phyloP scores from a whole-genome alignment of 768 basidiomycete species.

The Mycena rebaudengoi region DNA sequence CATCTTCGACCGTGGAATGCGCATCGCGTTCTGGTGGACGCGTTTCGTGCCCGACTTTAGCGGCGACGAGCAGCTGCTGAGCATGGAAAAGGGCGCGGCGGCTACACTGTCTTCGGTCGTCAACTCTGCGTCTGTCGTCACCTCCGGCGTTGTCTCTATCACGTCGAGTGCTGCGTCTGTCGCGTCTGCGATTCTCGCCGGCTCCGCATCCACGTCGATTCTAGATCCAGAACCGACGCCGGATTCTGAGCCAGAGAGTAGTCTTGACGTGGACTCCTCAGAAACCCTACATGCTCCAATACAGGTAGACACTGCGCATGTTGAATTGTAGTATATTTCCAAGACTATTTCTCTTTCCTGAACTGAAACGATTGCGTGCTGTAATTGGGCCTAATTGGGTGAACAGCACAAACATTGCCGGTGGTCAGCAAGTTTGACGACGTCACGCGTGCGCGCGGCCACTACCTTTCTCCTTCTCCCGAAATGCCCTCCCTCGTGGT shows the following conservation, averaged over 20 bases:
- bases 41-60: constrained; percentile 69
- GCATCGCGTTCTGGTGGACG: constrained; percentile 91
- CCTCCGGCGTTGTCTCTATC: constrained; percentile 3
- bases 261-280: too few species aligned
- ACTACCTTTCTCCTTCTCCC: too few species aligned
- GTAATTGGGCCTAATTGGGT: too few species aligned
- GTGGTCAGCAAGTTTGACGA: too few species aligned
- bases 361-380: too few species aligned
- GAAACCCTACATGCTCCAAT: too few species aligned
- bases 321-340: constrained; percentile 20
- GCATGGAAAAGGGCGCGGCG: constrained; percentile 43
- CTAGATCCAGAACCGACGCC: not conserved
- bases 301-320: constrained; percentile 7
- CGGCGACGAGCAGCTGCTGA: constrained; percentile 43
- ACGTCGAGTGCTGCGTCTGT: constrained; percentile 1
- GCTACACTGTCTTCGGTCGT: constrained; percentile 12
- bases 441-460: too few species aligned
- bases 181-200: constrained; percentile 1
- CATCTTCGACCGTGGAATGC: constrained; percentile 79
- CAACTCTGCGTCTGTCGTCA: constrained; percentile 2
- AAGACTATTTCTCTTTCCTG: too few species aligned
- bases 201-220: not conserved
- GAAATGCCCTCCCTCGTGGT: too few species aligned
- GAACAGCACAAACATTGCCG: too few species aligned
- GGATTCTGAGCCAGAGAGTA: not conserved